Conservation (phyloP, 129 eudicot species). For the Pulicaria dysenterica region DNA sequence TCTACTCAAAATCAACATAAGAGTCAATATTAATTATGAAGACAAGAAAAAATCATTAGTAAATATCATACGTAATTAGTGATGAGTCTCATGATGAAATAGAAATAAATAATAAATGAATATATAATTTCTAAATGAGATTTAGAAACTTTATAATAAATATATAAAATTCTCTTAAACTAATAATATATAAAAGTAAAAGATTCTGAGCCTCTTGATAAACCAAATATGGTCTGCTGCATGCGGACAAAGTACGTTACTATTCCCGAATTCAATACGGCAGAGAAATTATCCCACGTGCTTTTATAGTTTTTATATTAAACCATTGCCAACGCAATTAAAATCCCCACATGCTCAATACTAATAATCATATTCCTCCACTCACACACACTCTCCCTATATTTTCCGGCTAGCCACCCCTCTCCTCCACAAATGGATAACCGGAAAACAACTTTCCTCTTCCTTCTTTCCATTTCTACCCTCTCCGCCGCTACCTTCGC, state of each 20-base stretch:
- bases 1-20: too few species aligned
- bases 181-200: background rate
- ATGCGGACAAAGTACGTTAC: conserved; percentile 14
- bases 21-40: too few species aligned
- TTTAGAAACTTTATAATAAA: too few species aligned
- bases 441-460: conserved; percentile 14
- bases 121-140: too few species aligned
- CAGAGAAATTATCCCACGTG: conserved; percentile 34
- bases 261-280: conserved; percentile 20
- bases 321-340: background rate
- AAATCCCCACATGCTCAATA: conserved; percentile 35
- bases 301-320: conserved; percentile 1
- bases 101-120: too few species aligned
- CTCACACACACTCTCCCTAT: conserved; percentile 13
- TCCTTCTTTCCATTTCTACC: conserved; percentile 7
- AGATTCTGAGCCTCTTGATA: background rate
- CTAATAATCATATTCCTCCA: conserved; percentile 5
- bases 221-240: background rate
- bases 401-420: conserved; percentile 1
- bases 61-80: too few species aligned
- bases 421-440: conserved; percentile 20
- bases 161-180: too few species aligned
- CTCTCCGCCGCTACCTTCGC: conserved; percentile 10
- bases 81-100: too few species aligned
- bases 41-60: too few species aligned